A percentile compares a stretch with the other conserved stretches of the same genome.
Evolutionary conservation across 805 yeast species (phyloP).

Genomic region (Yamadazyma sp.): DNA sequence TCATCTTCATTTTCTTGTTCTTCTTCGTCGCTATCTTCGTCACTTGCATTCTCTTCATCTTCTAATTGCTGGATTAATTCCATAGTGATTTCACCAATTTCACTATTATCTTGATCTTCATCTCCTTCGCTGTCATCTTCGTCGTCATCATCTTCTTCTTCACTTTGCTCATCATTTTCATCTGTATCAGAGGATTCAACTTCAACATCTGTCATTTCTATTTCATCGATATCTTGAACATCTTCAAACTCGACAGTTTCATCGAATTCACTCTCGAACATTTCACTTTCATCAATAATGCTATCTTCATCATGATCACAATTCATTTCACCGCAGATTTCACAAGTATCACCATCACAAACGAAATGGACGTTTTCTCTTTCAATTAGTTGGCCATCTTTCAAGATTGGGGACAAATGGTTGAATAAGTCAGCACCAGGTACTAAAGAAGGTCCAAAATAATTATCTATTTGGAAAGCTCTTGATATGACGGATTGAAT

Average conservation of each 20-base stretch:
- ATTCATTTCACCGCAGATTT: constrained; percentile 29
- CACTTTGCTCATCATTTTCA: neutral
- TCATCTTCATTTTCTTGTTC: constrained; percentile 10
- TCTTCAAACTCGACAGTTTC: constrained; percentile 13
- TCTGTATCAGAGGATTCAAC: constrained; percentile 8
- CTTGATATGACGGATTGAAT: constrained; percentile 68
- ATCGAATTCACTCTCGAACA: constrained; percentile 10
- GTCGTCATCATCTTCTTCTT: constrained; percentile 21
- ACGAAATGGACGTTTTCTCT: constrained; percentile 64
- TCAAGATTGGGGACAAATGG: constrained; percentile 46
- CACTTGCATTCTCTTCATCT: neutral
- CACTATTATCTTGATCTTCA: constrained; percentile 13
- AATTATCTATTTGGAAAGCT: constrained; percentile 78
- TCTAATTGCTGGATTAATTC: constrained; percentile 23
- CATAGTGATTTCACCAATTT: constrained; percentile 17
- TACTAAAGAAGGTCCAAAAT: constrained; percentile 70
- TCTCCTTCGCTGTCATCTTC: constrained; percentile 21
- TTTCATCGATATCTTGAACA: constrained; percentile 14
- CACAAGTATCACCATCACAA: constrained; percentile 30
- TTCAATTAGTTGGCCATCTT: constrained; percentile 9
- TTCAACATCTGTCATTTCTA: constrained; percentile 7
- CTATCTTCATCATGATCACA: constrained; percentile 31
- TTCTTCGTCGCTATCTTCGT: constrained; percentile 17
- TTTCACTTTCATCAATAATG: constrained; percentile 4
- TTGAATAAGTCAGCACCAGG: constrained; percentile 92